Conservation (phyloP, 164 flowering plant genomes). For the Liriodendron chinense region DNA sequence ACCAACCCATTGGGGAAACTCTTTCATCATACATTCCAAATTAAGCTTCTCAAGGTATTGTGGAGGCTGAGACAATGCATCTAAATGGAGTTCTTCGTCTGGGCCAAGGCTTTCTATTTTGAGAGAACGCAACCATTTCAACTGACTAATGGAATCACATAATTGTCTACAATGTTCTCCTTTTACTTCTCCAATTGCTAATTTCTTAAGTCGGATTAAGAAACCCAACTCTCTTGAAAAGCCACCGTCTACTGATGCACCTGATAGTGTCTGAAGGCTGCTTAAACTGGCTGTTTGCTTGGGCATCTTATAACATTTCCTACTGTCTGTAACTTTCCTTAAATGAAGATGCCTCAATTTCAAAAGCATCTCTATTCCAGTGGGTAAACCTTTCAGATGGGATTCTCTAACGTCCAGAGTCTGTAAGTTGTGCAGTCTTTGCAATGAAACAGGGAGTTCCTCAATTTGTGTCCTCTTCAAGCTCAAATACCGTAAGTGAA, state of each 20-base stretch:
- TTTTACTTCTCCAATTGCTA: constrained; percentile 17
- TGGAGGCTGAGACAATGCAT: constrained; percentile 15
- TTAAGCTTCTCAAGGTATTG: background rate
- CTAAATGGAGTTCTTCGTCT: background rate
- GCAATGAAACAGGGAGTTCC: constrained; percentile 35
- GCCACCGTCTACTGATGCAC: constrained; percentile 11
- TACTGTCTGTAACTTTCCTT: background rate
- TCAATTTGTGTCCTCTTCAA: background rate
- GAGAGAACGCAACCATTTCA: background rate
- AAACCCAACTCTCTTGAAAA: constrained; percentile 13
- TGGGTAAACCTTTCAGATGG: constrained; percentile 25
- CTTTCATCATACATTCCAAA: background rate
- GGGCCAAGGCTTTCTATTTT: background rate
- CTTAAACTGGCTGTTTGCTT: constrained; percentile 23
- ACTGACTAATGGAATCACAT: background rate
- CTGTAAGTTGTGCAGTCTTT: constrained; percentile 32
- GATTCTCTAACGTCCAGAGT: constrained; percentile 38
- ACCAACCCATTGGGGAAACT: background rate
- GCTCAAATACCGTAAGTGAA: constrained; percentile 26
- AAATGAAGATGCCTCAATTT: constrained; percentile 34
- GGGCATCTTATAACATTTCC: background rate
- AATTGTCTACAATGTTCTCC: constrained; percentile 17
- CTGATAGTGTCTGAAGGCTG: constrained; percentile 18
- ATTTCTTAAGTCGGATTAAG: constrained; percentile 24
- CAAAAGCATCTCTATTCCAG: constrained; percentile 17